Evolutionary conservation across 345 rosid genomes (phyloP), one percentile per base, ranked within the genome.

Genomic region (Camelina sativa): DNA sequence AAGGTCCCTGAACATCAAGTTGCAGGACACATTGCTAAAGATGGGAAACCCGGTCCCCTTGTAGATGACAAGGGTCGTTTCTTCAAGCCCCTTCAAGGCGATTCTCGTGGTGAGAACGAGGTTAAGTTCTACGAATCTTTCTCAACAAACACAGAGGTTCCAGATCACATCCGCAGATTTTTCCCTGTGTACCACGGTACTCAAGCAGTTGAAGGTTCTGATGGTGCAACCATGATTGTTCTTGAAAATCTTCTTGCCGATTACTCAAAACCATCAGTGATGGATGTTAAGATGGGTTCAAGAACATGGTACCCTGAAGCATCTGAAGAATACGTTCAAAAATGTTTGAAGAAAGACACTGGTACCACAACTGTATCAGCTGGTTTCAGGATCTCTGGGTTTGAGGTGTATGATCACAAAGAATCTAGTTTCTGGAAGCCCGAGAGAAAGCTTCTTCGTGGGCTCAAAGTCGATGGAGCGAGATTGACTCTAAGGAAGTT

Each of bases 291-390:
- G 85, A 88, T 92, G 75, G 99, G 99, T 77, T 80, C 97, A 34
- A 84, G 99, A 77, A 96, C 99, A 47, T 92, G 99, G 99, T 88
- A 92, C 73, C 96, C 96, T 8, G 80, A 83, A 69, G 94, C 94
- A 20, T 78, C 91, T 13, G 87, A 96, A 52, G 84, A 88, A 41
- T 92, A 96, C 77, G 78, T 87, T 62, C 78, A 82, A 23, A 84
- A 68, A 65, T 92, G 98, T 74, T 41, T 89, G 4, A 67, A 55
- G 85, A 92, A 91, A 82, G 99, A 92, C 76, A 76, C 62, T 11
- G 67, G 57, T 56, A 76, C 80, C 76, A 89, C 94, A 43, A 83
- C 83, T 12, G 74, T 82, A 38, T 73, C 71, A 0, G 74, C 92
- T 28, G 99, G 98, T 12, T 92, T 92, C 80, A 83, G 97, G 79